Base-by-base conservation (phyloP, 2,329 filamentous ascomycete species). In the Endothia cerciana region DNA sequence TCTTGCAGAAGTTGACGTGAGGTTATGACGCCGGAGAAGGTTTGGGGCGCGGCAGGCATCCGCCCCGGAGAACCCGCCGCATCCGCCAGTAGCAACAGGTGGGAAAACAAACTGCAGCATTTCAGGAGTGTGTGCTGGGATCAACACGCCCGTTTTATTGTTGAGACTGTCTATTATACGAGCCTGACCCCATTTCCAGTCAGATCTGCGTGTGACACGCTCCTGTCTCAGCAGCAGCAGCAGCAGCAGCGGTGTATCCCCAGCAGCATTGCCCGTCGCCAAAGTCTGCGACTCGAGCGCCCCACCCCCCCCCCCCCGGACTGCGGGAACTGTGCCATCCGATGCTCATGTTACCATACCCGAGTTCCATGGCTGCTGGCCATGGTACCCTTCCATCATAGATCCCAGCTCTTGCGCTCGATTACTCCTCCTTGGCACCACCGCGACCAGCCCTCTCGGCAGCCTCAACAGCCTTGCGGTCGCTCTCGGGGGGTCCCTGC, bases 401-500 rank as follows among this genome's bases (percentile, higher is more conserved):
- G 28, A 15, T n/a, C 49, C 55, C 33, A 60, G 51, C 57, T 25
- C 30, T 36, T 62, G 36, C 11, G 22, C 49, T 15, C 0, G 8
- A 22, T 76, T 88, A 91, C 81, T 91, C 89, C 78, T 91, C 89
- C 86, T 91, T 91, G 73, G 82, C 87, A 74, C 89, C 89, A 65
- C 89, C 89, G 69, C 87, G 85, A 69, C 90, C 90, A 64, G 90
- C 85, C 77, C 91, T 91, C 84, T 94, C 91, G 63, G 89, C 89
- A 60, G 87, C 86, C 82, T 93, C 91, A 58, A 97, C 86, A 65
- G 91, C 89, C 82, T 94, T 93, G 86, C 94, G 93, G 80, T 99
- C 95, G 77, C 91, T 97, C 72, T 91, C 87, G 72, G 91, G 85
- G 38, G 87, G 87, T 70, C 87, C 86, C 80, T 90, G 86, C 78